These are phyloP conservation scores for Pichia occidentalis DNA, from an alignment of 805 yeast genomes.

Conservation along the genomic window DNA sequence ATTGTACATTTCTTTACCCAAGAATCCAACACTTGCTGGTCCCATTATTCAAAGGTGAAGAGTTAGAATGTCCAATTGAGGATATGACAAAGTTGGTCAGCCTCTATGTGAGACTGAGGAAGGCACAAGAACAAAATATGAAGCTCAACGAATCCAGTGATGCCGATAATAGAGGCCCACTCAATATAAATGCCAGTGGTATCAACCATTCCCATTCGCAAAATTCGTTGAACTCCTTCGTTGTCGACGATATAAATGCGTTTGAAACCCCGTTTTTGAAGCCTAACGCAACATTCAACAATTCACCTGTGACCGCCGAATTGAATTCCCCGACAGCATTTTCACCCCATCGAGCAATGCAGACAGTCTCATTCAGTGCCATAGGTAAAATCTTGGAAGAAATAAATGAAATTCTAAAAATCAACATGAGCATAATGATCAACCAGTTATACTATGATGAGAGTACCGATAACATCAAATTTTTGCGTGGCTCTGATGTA, in stretches of 20 bases:
- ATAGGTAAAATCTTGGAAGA: constrained; percentile 37
- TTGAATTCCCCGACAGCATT: constrained; percentile 10
- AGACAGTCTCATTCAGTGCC: constrained; percentile 13
- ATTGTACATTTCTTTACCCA: constrained; percentile 46
- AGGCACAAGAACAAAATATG: constrained; percentile 9
- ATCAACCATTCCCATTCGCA: constrained; percentile 9
- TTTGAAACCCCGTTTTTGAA: constrained; percentile 12
- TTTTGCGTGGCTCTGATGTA: constrained; percentile 26
- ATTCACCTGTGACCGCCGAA: constrained; percentile 8
- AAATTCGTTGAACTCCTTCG: constrained; percentile 5
- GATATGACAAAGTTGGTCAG: constrained; percentile 46
- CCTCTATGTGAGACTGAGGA: constrained; percentile 27
- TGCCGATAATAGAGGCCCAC: neutral
- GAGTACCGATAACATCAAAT: constrained; percentile 24
- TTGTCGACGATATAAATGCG: constrained; percentile 1
- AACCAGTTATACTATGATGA: constrained; percentile 26
- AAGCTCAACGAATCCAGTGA: neutral
- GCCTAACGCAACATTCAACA: constrained; percentile 6
- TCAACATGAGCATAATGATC: constrained; percentile 32
- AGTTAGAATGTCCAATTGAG: constrained; percentile 47
- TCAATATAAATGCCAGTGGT: neutral
- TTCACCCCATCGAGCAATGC: constrained; percentile 15
- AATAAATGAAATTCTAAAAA: constrained; percentile 37
- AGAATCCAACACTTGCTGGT: constrained; percentile 36
- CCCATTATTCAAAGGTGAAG: constrained; percentile 45